Evolutionary conservation across 2,329 filamentous ascomycete species (phyloP).

Genomic region (Aspergillus unguis): DNA sequence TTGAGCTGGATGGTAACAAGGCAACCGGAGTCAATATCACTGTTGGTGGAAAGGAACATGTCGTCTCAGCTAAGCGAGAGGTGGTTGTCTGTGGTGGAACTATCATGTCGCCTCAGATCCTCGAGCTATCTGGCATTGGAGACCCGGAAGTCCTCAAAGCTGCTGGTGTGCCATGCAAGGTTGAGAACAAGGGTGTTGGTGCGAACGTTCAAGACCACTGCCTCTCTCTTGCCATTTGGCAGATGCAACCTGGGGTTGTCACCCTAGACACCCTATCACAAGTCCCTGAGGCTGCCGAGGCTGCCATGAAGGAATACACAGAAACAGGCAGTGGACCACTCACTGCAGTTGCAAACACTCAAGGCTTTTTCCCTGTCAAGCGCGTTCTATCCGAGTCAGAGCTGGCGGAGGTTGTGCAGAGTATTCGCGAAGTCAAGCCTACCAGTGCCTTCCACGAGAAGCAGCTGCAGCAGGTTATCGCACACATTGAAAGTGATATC

Average conservation of each 20-base stretch:
- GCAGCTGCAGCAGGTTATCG: constrained; percentile 6
- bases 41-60: not conserved
- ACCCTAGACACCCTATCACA: constrained; percentile 16
- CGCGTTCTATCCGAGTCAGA: not conserved
- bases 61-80: constrained; percentile 42
- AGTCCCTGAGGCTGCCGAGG: constrained; percentile 2
- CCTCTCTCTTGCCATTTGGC: constrained; percentile 8
- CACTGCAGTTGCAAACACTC: not conserved
- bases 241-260: constrained; percentile 12
- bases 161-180: constrained; percentile 41
- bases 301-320: not conserved
- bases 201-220: constrained; percentile 49
- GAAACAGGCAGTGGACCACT: not conserved
- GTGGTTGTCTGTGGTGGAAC: constrained; percentile 60
- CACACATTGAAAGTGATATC: constrained; percentile 7
- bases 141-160: constrained; percentile 40
- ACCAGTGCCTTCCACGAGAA: constrained; percentile 1
- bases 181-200: constrained; percentile 46
- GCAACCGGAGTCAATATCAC: constrained; percentile 33
- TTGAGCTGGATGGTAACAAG: constrained; percentile 14
- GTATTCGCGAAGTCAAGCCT: constrained; percentile 1
- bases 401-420: not conserved
- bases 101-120: constrained; percentile 55
- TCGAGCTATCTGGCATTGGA: constrained; percentile 61
- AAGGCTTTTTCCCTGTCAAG: constrained; percentile 7